Base-by-base conservation (phyloP, 2,329 filamentous ascomycete species). In the Mariannaea sp. region DNA sequence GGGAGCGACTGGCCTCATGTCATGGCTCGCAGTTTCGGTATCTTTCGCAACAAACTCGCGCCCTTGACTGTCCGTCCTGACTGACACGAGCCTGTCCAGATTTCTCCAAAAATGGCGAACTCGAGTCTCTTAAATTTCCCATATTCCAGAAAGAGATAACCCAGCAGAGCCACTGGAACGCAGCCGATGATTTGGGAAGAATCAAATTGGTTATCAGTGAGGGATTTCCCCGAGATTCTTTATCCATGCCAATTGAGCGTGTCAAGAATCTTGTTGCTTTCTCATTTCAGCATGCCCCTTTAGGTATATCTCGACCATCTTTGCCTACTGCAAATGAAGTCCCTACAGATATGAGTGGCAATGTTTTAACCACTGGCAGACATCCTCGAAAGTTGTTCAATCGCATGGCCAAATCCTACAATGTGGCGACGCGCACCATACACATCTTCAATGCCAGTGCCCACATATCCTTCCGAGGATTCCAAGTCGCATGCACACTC, bases 221-320 rank as follows among this genome's bases (percentile, higher is more conserved):
- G 67, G 86, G 89, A 0, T 85, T 91, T 53, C 76, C 80, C 8
- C 76, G 84, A 30, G 77, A 81, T 54, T 81, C 75, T 2, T 50
- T 73, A 1, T 73, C 75, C 2, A 71, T 75, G 35, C 81, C 83
- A 0, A 83, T 89, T 59, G 85, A 90, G 62, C 77, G 84, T 33
- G 75, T 89, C 57, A 88, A 87, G 66, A 90, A 92, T 64, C 72
- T 91, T 38, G 82, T 92, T 19, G 82, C 82, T 12, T 94, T 96
- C 70, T 87, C 90, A 1, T 96, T 95, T 64, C 89, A 94, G 66
- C 89, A 94, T 75, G 91, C 89, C 27, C 90, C 91, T 1, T 73
- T 89, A 49, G 80, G 90, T 93, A 75, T 60, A 78, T 72, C 22
- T 1, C 10, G 2, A 14, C 1, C 7, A 1, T 7, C 8, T 1